Conservation (phyloP, 371 early-diverging fungal genomes). For the Blakeslea trispora region DNA sequence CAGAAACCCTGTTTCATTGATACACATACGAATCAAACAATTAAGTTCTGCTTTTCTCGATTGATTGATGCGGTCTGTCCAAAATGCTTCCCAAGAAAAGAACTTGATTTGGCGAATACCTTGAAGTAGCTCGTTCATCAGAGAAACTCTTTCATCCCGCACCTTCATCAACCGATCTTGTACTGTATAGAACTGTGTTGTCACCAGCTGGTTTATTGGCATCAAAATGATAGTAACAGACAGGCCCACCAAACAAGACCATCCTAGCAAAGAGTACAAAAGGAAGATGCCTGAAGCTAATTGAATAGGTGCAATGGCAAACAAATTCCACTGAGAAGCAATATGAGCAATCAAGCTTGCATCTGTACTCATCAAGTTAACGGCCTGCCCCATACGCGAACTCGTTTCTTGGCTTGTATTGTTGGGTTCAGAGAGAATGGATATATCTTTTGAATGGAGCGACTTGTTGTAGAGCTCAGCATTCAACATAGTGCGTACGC, state of each 20-base stretch:
- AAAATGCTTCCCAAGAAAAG: conserved; percentile 57
- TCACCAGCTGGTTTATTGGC: conserved; percentile 47
- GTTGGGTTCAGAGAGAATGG: conserved; percentile 27
- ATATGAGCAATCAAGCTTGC: conserved; percentile 64
- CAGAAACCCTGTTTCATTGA: conserved; percentile 22
- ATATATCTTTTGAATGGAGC: conserved; percentile 33
- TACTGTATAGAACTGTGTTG: conserved; percentile 38
- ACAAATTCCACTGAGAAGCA: conserved; percentile 53
- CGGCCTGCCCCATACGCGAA: conserved; percentile 69
- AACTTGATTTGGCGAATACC: conserved; percentile 67
- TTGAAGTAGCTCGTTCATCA: conserved; percentile 53
- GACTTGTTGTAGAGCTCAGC: conserved; percentile 61
- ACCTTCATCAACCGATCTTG: conserved; percentile 49
- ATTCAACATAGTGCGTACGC: conserved; percentile 49
- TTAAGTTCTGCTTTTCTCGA: conserved; percentile 50
- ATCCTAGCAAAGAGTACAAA: conserved; percentile 61
- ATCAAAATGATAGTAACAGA: conserved; percentile 47
- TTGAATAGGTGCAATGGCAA: conserved; percentile 57
- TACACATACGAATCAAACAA: conserved; percentile 28
- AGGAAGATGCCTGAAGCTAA: conserved; percentile 56
- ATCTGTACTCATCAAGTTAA: conserved; percentile 90
- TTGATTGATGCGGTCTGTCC: conserved; percentile 44
- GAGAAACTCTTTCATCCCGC: conserved; percentile 46
- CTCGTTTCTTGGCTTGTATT: conserved; percentile 25
- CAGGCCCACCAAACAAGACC: conserved; percentile 62